These are phyloP conservation scores for Tetrahymena borealis DNA, from an alignment of 73 alveolate genomes.

Conservation along the genomic window DNA sequence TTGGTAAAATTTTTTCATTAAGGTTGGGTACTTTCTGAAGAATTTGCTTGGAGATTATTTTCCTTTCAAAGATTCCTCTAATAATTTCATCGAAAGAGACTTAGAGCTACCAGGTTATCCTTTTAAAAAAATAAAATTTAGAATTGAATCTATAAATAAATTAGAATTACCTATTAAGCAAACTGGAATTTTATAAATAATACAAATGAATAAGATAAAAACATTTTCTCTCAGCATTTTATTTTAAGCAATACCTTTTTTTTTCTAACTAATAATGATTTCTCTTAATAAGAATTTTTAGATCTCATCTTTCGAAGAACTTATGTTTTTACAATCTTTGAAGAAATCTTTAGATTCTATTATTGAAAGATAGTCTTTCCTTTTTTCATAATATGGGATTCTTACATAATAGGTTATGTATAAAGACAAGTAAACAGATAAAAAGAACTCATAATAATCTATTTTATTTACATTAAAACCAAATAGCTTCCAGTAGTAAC, in stretches of 20 bases:
- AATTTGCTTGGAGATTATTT: constrained; percentile 32
- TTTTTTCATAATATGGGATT: neutral
- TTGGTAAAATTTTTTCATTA: constrained; percentile 44
- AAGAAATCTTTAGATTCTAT: neutral
- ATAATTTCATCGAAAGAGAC: constrained; percentile 54
- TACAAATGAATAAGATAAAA: constrained; percentile 54
- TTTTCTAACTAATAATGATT: constrained; percentile 28
- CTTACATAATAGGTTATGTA: constrained; percentile 3
- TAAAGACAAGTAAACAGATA: neutral
- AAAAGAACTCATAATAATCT: no score
- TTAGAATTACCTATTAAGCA: constrained; percentile 43
- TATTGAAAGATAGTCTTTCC: constrained; percentile 6
- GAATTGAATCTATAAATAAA: neutral
- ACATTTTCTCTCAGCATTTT: constrained; percentile 51
- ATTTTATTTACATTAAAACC: no score
- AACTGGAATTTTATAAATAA: constrained; percentile 56
- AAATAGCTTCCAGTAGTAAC: no score
- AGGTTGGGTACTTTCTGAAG: constrained; percentile 51
- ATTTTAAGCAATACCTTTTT: constrained; percentile 56
- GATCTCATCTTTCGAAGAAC: constrained; percentile 17
- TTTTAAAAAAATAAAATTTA: neutral
- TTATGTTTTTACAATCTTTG: neutral
- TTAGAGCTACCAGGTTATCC: constrained; percentile 70
- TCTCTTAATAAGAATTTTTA: constrained; percentile 12
- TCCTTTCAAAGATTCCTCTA: constrained; percentile 53